Evolutionary conservation across 1,284 basidiomycete genomes (phyloP).

Genomic region (Polyporus tsugae): DNA sequence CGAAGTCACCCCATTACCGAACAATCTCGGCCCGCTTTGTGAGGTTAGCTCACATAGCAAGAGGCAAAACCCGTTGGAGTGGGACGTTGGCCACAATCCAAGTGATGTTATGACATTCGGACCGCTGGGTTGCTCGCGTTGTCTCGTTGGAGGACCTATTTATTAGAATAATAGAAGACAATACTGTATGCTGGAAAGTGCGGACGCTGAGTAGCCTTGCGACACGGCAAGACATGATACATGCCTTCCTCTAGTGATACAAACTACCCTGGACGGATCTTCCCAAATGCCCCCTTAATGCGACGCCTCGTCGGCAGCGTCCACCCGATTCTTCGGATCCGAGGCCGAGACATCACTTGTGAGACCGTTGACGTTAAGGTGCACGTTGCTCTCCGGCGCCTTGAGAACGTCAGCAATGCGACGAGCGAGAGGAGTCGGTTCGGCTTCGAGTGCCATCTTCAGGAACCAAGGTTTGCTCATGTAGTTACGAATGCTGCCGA

Average conservation of each 20-base stretch:
- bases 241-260: constrained; percentile 14
- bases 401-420: constrained; percentile 56
- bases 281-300: constrained; percentile 5
- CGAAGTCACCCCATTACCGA: not conserved
- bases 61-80: not conserved
- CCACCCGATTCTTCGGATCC: constrained; percentile 24
- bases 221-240: not conserved
- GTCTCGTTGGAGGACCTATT: not conserved
- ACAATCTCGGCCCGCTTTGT: not conserved
- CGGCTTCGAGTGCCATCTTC: constrained; percentile 64
- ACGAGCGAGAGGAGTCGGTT: constrained; percentile 59
- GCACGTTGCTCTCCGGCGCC: constrained; percentile 24
- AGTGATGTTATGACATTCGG: not conserved
- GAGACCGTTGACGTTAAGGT: constrained; percentile 30
- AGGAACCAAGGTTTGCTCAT: constrained; percentile 94
- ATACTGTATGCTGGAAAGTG: not conserved
- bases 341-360: constrained; percentile 32
- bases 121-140: not conserved
- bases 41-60: not conserved
- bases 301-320: constrained; percentile 29
- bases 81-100: not conserved
- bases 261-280: not conserved
- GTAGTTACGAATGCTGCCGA: constrained; percentile 87
- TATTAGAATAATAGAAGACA: not conserved
- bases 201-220: constrained; percentile 4